phyloP scores from a whole-genome alignment of 78 protist genomes.

The Trichosphaerium sp. region DNA sequence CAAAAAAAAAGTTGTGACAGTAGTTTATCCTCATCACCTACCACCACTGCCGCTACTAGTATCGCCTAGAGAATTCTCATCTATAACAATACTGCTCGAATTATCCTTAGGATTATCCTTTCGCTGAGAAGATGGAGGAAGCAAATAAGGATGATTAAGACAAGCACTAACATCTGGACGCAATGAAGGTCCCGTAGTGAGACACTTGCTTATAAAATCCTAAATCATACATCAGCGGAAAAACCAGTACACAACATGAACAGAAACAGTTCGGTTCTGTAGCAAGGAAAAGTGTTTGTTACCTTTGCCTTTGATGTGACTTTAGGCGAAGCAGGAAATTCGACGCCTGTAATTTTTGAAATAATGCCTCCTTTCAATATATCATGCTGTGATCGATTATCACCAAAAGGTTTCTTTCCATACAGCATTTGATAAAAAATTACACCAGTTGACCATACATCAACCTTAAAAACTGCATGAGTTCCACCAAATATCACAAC shows the following conservation, averaged over 20 bases:
- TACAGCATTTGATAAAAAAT: conserved; percentile 68
- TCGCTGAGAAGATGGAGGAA: no score
- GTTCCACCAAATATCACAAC: no score
- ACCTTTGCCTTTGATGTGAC: conserved; percentile 47
- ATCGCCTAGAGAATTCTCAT: no score
- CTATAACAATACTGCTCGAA: no score
- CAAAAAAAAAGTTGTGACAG: no score
- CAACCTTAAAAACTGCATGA: conserved; percentile 83
- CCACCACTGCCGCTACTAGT: no score
- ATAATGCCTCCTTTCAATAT: conserved; percentile 14
- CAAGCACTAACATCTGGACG: conserved; percentile 42
- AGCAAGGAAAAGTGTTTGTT: background rate
- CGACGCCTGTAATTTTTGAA: conserved; percentile 17
- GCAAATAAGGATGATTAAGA: conserved; percentile 12
- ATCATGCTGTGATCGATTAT: conserved; percentile 17
- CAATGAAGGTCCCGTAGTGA: conserved; percentile 1
- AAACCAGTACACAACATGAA: background rate
- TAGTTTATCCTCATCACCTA: no score
- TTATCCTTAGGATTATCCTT: no score
- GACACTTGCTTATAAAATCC: conserved; percentile 37
- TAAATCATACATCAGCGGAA: background rate
- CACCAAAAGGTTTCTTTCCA: conserved; percentile 75
- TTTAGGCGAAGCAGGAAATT: conserved; percentile 46
- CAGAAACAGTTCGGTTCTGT: background rate
- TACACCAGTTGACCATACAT: conserved; percentile 84